Evolutionary conservation across 495 filamentous ascomycete genomes (phyloP), one percentile per base, ranked within the genome.

Genomic region (Aspergillus diversus): DNA sequence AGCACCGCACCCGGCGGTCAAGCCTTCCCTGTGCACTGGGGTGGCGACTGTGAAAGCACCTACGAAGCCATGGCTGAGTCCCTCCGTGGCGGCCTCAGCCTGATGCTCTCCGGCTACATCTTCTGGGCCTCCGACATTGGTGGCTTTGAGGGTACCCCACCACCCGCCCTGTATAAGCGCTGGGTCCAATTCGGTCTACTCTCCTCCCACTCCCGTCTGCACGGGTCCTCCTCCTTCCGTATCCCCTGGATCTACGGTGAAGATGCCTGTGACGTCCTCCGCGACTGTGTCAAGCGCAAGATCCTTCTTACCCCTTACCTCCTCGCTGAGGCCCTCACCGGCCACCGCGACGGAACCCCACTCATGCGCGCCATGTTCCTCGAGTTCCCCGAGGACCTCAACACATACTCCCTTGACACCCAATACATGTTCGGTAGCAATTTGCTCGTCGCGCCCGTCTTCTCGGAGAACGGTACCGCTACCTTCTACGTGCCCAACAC

Each of bases 61-160:
- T 85, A 87, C 33, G 86, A 89, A 63, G 88, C 87, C 3, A 89
- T 92, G 84, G 89, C 87, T 5, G 88, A 92, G 76, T 87, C 86
- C 15, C 71, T 92, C 7, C 85, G 88, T 32, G 89, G 88, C n/a
- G 87, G 88, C 1, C 75, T 91, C 5, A 83, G 80, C 31, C 83
- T 91, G 6, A 86, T 86, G 49, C 73, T 92, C 0, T 85, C 80
- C 9, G 88, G 88, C 5, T 91, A 86, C 70, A 79, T 86, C 37
- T 90, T 89, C 76, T 90, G 87, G 87, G 83, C 82, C 27, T 82
- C 82, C 51, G 89, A 90, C 69, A 92, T 92, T 61, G 89, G 89
- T 39, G 89, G 89, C 15, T 92, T 91, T 67, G 89, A 91, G 66
- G 89, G 88, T 3, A 83, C 77, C 9, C 89, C 88, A 8, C 80